Evolutionary conservation across 2,329 filamentous ascomycete species (phyloP).

Genomic region (Ceratocystis albifundus): DNA sequence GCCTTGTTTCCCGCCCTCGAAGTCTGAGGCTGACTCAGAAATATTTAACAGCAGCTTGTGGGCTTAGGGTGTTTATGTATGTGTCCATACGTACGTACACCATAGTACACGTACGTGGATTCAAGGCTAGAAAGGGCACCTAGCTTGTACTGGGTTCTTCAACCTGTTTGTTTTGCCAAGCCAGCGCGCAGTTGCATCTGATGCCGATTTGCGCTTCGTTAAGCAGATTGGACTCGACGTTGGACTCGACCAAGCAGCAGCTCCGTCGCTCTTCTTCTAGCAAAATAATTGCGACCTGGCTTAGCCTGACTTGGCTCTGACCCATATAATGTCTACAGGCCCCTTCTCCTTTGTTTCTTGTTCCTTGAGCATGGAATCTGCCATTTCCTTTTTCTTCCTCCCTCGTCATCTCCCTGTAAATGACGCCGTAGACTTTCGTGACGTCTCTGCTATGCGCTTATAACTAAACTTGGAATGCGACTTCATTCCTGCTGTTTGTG

Average conservation of each 20-base stretch:
- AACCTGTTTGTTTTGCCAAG: no score
- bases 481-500: background rate
- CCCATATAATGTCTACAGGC: no score
- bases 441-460: background rate
- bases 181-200: no score
- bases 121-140: no score
- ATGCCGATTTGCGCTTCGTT: no score
- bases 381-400: background rate
- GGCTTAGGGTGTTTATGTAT: background rate
- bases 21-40: background rate
- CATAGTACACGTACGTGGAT: no score
- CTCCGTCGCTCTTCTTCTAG: no score
- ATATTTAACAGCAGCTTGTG: background rate
- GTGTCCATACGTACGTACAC: background rate
- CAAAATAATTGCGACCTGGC: no score
- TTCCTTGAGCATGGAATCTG: conserved; percentile 4
- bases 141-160: no score
- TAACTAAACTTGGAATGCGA: background rate
- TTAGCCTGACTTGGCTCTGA: no score
- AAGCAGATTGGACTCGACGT: no score
- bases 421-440: background rate
- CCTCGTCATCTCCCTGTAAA: background rate
- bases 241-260: no score
- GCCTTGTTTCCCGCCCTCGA: background rate
- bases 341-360: background rate